Percentiles rank a stretch among this genome's conserved stretches.
Evolutionary conservation across 495 filamentous ascomycete species (phyloP).

Genomic region (Schizothecium vesticola): DNA sequence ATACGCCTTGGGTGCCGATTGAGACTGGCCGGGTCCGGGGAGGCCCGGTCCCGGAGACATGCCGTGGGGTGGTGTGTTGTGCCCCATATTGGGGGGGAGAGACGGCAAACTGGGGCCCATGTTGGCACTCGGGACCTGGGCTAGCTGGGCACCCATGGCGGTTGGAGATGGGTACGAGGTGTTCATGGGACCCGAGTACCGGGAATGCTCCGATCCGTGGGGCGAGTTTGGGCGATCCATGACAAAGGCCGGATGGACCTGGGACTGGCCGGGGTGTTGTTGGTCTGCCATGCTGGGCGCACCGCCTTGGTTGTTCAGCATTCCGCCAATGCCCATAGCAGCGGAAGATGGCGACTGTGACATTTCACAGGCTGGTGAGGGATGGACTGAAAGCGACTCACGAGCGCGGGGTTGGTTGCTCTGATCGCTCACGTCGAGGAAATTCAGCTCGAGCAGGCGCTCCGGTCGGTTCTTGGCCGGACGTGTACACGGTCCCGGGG

Average conservation of each 20-base stretch:
- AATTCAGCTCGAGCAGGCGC: not conserved
- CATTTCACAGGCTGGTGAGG: conserved; percentile 19
- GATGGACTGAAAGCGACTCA: conserved; percentile 3
- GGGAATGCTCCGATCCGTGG: conserved; percentile 57
- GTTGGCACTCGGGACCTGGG: conserved; percentile 45
- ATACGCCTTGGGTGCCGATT: conserved; percentile 61
- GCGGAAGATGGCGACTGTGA: conserved; percentile 31
- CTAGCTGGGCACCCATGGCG: conserved; percentile 29
- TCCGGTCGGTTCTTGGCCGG: not conserved
- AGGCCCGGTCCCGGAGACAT: conserved; percentile 18
- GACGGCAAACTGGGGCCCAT: conserved; percentile 43
- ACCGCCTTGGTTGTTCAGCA: conserved; percentile 33
- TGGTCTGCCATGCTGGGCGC: conserved; percentile 18
- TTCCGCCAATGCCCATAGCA: conserved; percentile 35
- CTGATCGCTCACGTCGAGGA: not conserved
- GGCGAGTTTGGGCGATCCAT: conserved; percentile 66
- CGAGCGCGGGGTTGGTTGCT: conserved; percentile 4
- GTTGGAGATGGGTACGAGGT: conserved; percentile 33
- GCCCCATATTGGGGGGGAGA: conserved; percentile 41
- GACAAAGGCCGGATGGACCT: conserved; percentile 25
- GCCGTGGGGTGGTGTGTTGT: conserved; percentile 27
- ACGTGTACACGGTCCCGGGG: not conserved
- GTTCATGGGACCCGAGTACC: conserved; percentile 29
- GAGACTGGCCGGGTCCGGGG: conserved; percentile 27
- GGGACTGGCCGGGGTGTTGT: conserved; percentile 19